Evolutionary conservation across 768 basidiomycete genomes (phyloP), one percentile per base, ranked within the genome.

Genomic region (Xerocomellus amylosporus): DNA sequence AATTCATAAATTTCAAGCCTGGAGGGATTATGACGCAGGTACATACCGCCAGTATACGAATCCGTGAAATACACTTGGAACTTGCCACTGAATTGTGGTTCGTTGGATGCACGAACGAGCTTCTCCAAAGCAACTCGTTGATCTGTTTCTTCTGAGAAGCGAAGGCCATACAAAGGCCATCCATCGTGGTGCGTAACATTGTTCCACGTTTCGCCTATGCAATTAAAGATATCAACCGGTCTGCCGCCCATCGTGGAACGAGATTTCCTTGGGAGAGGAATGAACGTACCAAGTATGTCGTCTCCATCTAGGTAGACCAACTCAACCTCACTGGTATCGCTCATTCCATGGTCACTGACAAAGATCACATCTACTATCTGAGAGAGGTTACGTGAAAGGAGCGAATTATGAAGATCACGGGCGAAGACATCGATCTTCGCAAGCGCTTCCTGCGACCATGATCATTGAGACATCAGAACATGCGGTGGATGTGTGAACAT

Each of bases 301-400:
- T 60, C 59, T 17, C 24, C 87, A 66, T 97, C 92, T 49, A 97
- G 76, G 69, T 87, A 90, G 31, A 95, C 72, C 44, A 81, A 77
- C 46, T 87, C 82, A 0, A 85, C 84, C 58, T 88, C 79, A 55
- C 83, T 84, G n/a, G 92, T 96, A 66, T 91, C 89, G 2, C 84
- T 86, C 90, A 93, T 94, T n/a, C 91, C 92, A 61, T 93, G 88
- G 66, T 92, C 90, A 57, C 87, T 88, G 58, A 97, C 93, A 61
- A 95, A 93, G 22, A 96, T 79, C 31, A 96, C 77, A 67, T 97
- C 91, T 14, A 93, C 86, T 19, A 95, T 88, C 43, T 88, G 81
- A 2, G 83, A 85, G 22, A 96, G 77, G 63, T 94, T 92, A 8
- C 94, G 83, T 4, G 76, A 75, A 43, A 76, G 75, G 34, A 97